Evolutionary conservation across 441 rosid genomes (phyloP).

Genomic region (Adansonia rubrostipa): DNA sequence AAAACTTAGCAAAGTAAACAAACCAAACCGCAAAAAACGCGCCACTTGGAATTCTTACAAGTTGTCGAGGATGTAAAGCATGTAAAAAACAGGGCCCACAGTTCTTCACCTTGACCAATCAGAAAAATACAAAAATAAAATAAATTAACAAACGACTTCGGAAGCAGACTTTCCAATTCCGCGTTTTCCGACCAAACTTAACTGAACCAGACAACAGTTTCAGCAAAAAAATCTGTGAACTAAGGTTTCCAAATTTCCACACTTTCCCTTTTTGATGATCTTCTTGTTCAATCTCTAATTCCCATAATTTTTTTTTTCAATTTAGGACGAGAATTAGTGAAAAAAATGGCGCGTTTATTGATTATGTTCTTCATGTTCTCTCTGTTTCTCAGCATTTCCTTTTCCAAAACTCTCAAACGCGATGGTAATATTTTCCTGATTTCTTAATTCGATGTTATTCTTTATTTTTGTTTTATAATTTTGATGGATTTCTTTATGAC

Average conservation of each 20-base stretch:
- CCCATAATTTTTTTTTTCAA: background rate
- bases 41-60: background rate
- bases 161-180: background rate
- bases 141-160: background rate
- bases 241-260: background rate
- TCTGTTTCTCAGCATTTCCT: constrained; percentile 41
- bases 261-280: background rate
- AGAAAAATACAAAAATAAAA: background rate
- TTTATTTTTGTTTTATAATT: background rate
- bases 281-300: background rate
- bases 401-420: constrained; percentile 76
- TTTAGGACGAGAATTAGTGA: background rate
- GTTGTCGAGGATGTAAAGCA: background rate
- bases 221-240: constrained; percentile 18
- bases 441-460: background rate
- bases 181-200: constrained; percentile 18
- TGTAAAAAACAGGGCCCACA: constrained; percentile 12
- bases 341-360: constrained; percentile 39
- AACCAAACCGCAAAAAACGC: background rate
- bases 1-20: background rate
- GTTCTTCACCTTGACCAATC: background rate
- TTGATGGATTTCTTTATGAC: constrained; percentile 20
- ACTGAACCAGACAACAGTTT: background rate
- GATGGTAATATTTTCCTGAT: constrained; percentile 47
- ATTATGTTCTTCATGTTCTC: constrained; percentile 37